phyloP scores from a whole-genome alignment of 257 asterid species.

The Solanum piurae region DNA sequence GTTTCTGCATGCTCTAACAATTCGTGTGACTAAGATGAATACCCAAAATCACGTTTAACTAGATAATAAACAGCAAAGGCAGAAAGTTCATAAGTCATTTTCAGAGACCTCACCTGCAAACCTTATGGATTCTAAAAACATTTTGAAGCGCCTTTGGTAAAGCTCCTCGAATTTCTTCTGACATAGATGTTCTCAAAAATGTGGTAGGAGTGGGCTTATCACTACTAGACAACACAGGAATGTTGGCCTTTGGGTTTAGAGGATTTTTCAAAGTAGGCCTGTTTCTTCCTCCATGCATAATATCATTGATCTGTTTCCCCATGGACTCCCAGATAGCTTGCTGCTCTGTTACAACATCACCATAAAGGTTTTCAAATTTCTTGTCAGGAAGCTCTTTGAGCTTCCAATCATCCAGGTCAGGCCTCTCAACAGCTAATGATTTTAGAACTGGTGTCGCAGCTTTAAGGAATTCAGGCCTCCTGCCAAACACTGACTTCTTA shows the following conservation, averaged over 20 bases:
- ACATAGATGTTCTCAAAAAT: conserved; percentile 26
- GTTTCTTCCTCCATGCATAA: conserved; percentile 1
- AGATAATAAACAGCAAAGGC: background rate
- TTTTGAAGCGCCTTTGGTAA: conserved; percentile 44
- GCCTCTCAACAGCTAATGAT: conserved; percentile 48
- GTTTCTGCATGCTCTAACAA: background rate
- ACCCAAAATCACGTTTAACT: background rate
- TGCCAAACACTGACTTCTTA: conserved; percentile 18
- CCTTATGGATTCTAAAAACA: conserved; percentile 50
- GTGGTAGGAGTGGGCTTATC: conserved; percentile 5
- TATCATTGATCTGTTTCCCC: conserved; percentile 24
- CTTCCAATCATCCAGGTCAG: conserved; percentile 55
- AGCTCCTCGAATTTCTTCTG: conserved; percentile 59
- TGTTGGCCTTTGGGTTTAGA: background rate
- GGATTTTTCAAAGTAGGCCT: conserved; percentile 23
- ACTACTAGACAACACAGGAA: background rate
- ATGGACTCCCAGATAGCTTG: conserved; percentile 33
- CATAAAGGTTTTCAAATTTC: conserved; percentile 37
- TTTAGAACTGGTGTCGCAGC: conserved; percentile 39
- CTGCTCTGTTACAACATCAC: conserved; percentile 48
- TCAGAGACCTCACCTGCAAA: conserved; percentile 63
- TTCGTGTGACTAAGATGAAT: background rate
- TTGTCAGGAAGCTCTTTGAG: conserved; percentile 58
- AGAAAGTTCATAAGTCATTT: background rate
- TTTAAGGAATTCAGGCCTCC: background rate